Conservation (phyloP, 1,284 basidiomycete species). For the Phlebopus sp. region DNA sequence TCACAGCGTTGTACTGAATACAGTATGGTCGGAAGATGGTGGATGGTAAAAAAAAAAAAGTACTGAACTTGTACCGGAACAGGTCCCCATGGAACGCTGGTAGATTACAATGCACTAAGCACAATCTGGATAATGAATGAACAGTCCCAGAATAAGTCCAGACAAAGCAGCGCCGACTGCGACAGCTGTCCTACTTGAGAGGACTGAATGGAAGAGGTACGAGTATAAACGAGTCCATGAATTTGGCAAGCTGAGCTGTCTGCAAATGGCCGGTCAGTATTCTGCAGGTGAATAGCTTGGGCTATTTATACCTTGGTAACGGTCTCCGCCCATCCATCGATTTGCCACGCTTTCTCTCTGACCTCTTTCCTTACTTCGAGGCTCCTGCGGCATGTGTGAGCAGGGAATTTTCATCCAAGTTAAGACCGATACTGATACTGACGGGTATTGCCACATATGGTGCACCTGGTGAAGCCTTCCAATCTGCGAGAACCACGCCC, state of each 20-base stretch:
- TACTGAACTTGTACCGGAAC: neutral
- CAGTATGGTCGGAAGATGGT: too few relatives aligned
- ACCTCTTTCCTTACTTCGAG: constrained; percentile 79
- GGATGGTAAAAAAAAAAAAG: neutral
- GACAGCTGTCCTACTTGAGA: constrained; percentile 51
- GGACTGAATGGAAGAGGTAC: constrained; percentile 76
- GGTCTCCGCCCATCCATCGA: constrained; percentile 92
- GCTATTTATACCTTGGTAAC: constrained; percentile 70
- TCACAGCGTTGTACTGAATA: too few relatives aligned
- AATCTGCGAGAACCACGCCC: constrained; percentile 93
- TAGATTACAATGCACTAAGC: constrained; percentile 1
- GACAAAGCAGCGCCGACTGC: neutral
- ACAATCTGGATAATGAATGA: neutral
- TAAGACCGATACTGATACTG: constrained; percentile 41
- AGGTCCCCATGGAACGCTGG: neutral
- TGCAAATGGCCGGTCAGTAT: constrained; percentile 30
- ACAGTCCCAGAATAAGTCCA: neutral
- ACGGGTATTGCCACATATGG: constrained; percentile 94
- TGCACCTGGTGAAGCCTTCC: constrained; percentile 89
- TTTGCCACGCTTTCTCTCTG: constrained; percentile 87
- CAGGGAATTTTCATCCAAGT: constrained; percentile 1
- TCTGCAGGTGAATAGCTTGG: too few relatives aligned
- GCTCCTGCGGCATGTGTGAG: constrained; percentile 44
- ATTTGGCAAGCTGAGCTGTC: constrained; percentile 75
- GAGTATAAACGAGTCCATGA: constrained; percentile 79